Evolutionary conservation across 2,329 filamentous ascomycete species (phyloP).

Genomic region (Thermomyces lanuginosus): DNA sequence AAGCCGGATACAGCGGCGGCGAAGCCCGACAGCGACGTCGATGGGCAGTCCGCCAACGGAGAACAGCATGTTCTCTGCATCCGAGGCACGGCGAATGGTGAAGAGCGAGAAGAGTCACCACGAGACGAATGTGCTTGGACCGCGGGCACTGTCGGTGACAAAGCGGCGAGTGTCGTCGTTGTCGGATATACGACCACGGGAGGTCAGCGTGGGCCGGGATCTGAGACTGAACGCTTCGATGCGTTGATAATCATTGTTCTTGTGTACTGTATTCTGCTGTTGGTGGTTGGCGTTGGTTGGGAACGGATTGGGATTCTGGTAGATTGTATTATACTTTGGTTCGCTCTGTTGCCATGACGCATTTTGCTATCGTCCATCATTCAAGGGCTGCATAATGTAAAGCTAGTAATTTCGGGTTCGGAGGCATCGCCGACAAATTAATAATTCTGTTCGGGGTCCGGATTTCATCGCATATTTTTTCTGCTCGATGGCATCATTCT

Average conservation of each 20-base stretch:
- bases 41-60: constrained; percentile 40
- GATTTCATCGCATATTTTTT: no score
- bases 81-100: constrained; percentile 51
- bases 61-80: constrained; percentile 46
- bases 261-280: no score
- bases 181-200: constrained; percentile 25
- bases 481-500: constrained; percentile 33
- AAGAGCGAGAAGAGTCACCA: constrained; percentile 43
- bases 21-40: constrained; percentile 37
- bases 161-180: constrained; percentile 34
- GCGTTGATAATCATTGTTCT: no score
- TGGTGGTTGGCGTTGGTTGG: no score
- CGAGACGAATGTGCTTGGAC: constrained; percentile 44
- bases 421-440: no score
- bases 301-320: no score
- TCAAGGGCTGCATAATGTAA: no score
- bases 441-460: no score
- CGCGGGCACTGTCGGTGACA: constrained; percentile 41
- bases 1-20: constrained; percentile 34
- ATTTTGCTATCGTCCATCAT: no score
- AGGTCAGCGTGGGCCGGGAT: constrained; percentile 21
- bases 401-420: no score
- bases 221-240: constrained; percentile 7
- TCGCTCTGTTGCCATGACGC: no score
- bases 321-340: no score